Evolutionary conservation across 768 basidiomycete species (phyloP).

Genomic region (Chalciporus pseudorubinellus): DNA sequence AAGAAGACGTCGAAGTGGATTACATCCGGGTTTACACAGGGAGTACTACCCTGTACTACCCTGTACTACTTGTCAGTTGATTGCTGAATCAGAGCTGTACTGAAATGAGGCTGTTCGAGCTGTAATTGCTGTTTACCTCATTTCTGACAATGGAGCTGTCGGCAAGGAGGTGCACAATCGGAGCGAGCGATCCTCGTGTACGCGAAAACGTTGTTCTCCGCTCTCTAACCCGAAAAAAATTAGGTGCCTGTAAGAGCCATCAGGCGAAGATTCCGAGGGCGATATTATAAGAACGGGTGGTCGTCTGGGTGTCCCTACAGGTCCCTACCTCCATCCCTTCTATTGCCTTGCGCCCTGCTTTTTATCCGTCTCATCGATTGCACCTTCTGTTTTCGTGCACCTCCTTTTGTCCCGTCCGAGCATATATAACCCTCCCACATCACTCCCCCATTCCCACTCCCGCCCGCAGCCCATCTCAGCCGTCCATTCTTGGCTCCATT

Average conservation of each 20-base stretch:
- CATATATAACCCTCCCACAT: background rate
- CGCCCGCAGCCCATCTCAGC: background rate
- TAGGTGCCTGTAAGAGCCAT: background rate
- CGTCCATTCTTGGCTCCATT: conserved; percentile 4
- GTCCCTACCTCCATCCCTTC: background rate
- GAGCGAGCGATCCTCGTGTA: conserved; percentile 5
- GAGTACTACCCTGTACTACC: no score
- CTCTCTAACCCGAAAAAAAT: background rate
- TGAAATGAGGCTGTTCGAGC: background rate
- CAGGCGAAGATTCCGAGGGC: background rate
- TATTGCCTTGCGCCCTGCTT: background rate
- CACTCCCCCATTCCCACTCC: background rate
- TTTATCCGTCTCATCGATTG: conserved; percentile 12
- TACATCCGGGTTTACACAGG: no score
- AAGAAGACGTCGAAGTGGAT: no score
- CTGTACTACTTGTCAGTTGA: no score
- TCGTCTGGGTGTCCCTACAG: no score
- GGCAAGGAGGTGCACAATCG: background rate
- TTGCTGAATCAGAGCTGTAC: background rate
- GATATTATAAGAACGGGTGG: conserved; percentile 5
- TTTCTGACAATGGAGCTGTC: background rate
- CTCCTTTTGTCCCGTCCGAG: background rate
- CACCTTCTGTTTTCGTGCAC: conserved; percentile 1
- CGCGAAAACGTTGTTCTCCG: conserved; percentile 4
- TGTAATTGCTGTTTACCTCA: background rate